Conservation (phyloP, 2,329 filamentous ascomycete species). For the Aspergillus spinulosporus region DNA sequence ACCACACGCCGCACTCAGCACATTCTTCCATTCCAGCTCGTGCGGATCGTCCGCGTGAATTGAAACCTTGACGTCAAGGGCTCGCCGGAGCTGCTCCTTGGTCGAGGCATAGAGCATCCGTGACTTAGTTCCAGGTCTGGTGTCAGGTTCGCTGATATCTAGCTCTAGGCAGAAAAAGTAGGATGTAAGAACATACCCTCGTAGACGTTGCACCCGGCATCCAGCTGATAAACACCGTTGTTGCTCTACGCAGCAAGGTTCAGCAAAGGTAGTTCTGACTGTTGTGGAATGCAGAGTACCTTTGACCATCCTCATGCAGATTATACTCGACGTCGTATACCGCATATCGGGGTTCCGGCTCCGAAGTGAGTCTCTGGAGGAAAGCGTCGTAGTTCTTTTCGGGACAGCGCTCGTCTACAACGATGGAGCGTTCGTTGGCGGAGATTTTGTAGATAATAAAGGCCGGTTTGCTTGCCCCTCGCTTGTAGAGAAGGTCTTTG, state of each 20-base stretch:
- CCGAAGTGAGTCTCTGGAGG: conserved; percentile 10
- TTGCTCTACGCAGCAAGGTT: background rate
- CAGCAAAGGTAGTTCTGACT: background rate
- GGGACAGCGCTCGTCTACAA: conserved; percentile 13
- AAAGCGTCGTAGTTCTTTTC: conserved; percentile 19
- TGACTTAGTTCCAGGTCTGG: background rate
- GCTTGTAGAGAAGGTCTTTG: conserved; percentile 6
- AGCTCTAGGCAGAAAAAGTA: no score
- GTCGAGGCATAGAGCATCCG: conserved; percentile 20
- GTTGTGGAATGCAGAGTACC: background rate
- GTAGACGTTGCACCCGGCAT: conserved; percentile 4
- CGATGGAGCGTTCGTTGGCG: conserved; percentile 10
- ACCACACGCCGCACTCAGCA: conserved; percentile 13
- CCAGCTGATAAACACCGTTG: conserved; percentile 19
- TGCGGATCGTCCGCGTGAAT: conserved; percentile 16
- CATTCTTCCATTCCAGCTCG: conserved; percentile 18
- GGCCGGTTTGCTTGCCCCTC: conserved; percentile 5
- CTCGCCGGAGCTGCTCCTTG: conserved; percentile 18
- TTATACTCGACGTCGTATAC: conserved; percentile 23
- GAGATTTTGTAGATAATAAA: conserved; percentile 20
- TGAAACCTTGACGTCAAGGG: conserved; percentile 16
- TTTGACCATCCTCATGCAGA: conserved; percentile 13
- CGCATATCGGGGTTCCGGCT: conserved; percentile 15
- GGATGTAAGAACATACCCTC: background rate
- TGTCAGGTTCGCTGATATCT: background rate